phyloP scores from a whole-genome alignment of 164 flowering plant species.

The Umbellularia californica region DNA sequence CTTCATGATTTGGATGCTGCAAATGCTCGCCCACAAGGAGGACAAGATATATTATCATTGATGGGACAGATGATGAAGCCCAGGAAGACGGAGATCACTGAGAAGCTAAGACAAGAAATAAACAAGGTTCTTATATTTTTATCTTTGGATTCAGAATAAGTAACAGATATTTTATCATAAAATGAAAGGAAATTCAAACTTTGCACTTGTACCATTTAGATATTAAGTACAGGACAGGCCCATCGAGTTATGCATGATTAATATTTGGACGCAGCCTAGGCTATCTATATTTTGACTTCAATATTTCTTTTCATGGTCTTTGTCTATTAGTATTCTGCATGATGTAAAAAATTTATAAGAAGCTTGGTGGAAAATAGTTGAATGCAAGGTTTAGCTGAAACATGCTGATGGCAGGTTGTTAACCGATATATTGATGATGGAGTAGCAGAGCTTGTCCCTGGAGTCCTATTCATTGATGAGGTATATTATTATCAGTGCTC shows the following conservation, averaged over 20 bases:
- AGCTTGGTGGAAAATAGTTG: background rate
- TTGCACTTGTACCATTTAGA: too few relatives aligned
- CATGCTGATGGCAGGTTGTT: conserved; percentile 61
- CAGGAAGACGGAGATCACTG: conserved; percentile 94
- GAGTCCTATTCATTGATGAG: conserved; percentile 84
- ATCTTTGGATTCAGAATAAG: background rate
- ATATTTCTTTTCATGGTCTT: background rate
- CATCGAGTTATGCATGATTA: too few relatives aligned
- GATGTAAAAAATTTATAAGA: background rate
- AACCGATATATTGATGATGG: conserved; percentile 90
- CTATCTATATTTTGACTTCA: background rate
- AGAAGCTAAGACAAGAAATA: conserved; percentile 87
- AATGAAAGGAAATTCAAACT: too few relatives aligned
- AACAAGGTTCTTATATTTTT: conserved; percentile 67
- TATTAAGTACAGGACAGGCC: too few relatives aligned
- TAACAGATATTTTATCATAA: too few relatives aligned
- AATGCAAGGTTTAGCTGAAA: conserved; percentile 7
- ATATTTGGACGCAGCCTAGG: too few relatives aligned
- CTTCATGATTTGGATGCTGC: conserved; percentile 64
- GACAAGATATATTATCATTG: conserved; percentile 55
- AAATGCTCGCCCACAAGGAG: conserved; percentile 73
- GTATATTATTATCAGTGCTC: conserved; percentile 29
- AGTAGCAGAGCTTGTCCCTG: conserved; percentile 97
- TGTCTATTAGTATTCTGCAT: background rate
- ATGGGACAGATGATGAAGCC: conserved; percentile 97